Base-by-base conservation (phyloP, 2,329 filamentous ascomycete genomes). In the Hypoxylon rubiginosum region DNA sequence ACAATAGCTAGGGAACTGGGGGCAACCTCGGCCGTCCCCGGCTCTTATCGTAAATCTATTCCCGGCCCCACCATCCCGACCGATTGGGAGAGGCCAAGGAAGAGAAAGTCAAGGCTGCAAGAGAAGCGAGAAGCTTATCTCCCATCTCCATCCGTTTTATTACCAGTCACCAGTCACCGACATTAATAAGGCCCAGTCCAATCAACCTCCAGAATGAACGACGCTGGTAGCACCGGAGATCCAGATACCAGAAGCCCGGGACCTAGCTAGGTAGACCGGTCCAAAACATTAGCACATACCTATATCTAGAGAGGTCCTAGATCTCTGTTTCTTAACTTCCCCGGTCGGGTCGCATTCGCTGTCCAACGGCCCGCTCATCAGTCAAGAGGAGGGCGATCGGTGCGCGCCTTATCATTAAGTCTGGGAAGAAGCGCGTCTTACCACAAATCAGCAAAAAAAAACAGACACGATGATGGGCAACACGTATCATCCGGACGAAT, bases 101-200 rank as follows among this genome's bases (percentile, higher is more conserved):
- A 39, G 36, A 10, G 36, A n/a, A 39, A 43, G 9, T 13, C 36
- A 43, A 56, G 26, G n/a, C n/a, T n/a, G n/a, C n/a, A n/a, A n/a
- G n/a, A n/a, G n/a, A n/a, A n/a, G n/a, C n/a, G 28, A 49, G 48
- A 58, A 41, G 32, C 52, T 57, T 65, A 65, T 65, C 52, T 62
- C n/a, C 28, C 21, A 61, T 60, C 53, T 62, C 17, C 13, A 62
- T 66, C 53, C 41, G 21, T 45, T 11, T 17, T 34, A 34, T 34
- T 34, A 10, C 32, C 32, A 34, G 32, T 10, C 32, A 11, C 13
- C 32, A 34, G 32, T n/a, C n/a, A n/a, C n/a, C n/a, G n/a, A n/a
- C 32, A 11, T 34, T 48, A 17, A 21, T 57, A 48, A 53, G 32
- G 26, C 39, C 32, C 49, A 46, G 39, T 28, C 28, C 43, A 21